These are phyloP conservation scores for Saccharomycopsis phalli DNA, from an alignment of 1,139 yeast species.

Conservation along the genomic window DNA sequence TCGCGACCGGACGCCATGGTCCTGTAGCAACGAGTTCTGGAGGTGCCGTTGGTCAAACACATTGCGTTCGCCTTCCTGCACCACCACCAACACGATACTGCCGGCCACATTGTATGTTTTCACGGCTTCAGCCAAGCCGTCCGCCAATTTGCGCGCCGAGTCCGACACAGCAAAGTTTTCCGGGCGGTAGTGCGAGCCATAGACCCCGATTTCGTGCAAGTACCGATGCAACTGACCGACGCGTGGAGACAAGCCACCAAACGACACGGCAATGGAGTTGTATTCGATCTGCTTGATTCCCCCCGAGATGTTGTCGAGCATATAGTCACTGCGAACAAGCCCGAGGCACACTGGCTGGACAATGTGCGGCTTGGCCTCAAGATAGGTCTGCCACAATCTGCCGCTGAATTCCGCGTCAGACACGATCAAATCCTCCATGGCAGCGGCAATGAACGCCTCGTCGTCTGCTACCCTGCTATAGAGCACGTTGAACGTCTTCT, in stretches of 20 bases:
- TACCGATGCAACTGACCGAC: conserved; percentile 70
- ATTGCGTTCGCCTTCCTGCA: conserved; percentile 80
- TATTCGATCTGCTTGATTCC: conserved; percentile 87
- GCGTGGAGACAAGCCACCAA: conserved; percentile 80
- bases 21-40: conserved; percentile 57
- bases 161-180: conserved; percentile 46
- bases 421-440: conserved; percentile 45
- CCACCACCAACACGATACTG: conserved; percentile 66
- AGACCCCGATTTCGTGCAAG: conserved; percentile 38
- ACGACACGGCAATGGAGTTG: conserved; percentile 91
- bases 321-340: conserved; percentile 82
- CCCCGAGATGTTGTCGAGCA: conserved; percentile 35
- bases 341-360: conserved; percentile 74
- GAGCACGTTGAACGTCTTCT: conserved; percentile 58
- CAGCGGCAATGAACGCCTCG: conserved; percentile 50
- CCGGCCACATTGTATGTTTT: conserved; percentile 34
- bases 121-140: conserved; percentile 64
- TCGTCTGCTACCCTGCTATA: conserved; percentile 52
- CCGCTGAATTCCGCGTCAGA: conserved; percentile 79
- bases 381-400: conserved; percentile 53
- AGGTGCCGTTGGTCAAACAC: conserved; percentile 83
- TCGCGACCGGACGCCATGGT: conserved; percentile 48
- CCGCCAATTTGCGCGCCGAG: conserved; percentile 52
- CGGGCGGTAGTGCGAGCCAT: not conserved
- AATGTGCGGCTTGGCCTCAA: conserved; percentile 41